phyloP scores from a whole-genome alignment of 345 rosid species.

The Limnanthes douglasii region DNA sequence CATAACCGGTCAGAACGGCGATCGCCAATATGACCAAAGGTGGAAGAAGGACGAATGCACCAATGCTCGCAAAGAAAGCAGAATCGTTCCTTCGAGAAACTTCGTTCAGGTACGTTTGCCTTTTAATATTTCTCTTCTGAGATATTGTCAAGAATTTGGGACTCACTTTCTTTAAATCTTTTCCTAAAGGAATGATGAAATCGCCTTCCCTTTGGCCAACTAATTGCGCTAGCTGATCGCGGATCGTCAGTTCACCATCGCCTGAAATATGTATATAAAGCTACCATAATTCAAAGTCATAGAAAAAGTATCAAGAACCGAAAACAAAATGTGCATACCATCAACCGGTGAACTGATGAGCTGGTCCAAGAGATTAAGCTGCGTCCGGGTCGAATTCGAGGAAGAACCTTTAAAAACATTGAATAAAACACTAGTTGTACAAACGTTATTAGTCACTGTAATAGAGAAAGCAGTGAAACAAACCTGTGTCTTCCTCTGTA shows the following conservation, averaged over 20 bases:
- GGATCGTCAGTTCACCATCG: slow-evolving; percentile 26
- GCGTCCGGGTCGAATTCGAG: slow-evolving; percentile 56
- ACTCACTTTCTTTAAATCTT: slow-evolving; percentile 67
- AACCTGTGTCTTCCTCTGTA: too few species aligned
- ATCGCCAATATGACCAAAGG: slow-evolving; percentile 60
- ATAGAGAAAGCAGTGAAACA: too few species aligned
- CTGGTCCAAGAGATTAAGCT: slow-evolving; percentile 63
- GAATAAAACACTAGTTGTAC: too few species aligned
- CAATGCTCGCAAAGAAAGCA: slow-evolving; percentile 75
- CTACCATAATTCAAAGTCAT: neutral
- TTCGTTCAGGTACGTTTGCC: slow-evolving; percentile 63
- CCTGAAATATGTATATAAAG: neutral
- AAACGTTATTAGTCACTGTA: too few species aligned
- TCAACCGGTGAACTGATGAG: slow-evolving; percentile 32
- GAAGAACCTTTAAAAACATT: slow-evolving; percentile 34
- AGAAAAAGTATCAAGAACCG: neutral
- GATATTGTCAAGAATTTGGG: slow-evolving; percentile 59
- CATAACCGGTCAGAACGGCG: slow-evolving; percentile 72
- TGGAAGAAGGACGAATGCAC: slow-evolving; percentile 72
- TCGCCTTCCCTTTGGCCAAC: slow-evolving; percentile 60
- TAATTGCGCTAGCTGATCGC: slow-evolving; percentile 56
- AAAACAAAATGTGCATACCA: slow-evolving; percentile 22
- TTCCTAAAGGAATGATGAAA: slow-evolving; percentile 59
- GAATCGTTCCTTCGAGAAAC: slow-evolving; percentile 87
- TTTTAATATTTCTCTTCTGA: slow-evolving; percentile 86